A percentile compares a stretch with the other conserved stretches of the same genome.
Evolutionary conservation across 2,329 filamentous ascomycete species (phyloP).

Genomic region (Claviceps lovelessii): DNA sequence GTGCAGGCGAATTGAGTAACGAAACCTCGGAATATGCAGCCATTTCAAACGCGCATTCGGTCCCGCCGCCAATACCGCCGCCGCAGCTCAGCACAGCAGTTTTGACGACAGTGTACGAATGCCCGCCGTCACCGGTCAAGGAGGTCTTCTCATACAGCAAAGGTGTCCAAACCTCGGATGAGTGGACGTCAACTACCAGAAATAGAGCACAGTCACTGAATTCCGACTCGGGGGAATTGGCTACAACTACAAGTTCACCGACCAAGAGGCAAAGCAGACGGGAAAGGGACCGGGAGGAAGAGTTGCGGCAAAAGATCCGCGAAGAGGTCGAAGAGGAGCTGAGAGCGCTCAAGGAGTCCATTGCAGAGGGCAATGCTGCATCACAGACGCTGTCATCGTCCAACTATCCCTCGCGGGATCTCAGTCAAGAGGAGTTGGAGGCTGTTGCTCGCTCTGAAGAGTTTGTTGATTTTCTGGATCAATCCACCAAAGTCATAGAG

Average conservation of each 20-base stretch:
- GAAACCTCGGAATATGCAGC: conserved; percentile 49
- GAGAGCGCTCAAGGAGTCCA: conserved; percentile 51
- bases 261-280: conserved; percentile 66
- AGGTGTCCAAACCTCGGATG: conserved; percentile 78
- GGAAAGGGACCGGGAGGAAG: conserved; percentile 73
- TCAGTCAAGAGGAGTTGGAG: conserved; percentile 73
- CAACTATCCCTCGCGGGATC: conserved; percentile 64
- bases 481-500: conserved; percentile 94
- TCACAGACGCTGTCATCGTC: conserved; percentile 14
- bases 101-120: conserved; percentile 67
- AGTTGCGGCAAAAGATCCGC: conserved; percentile 69
- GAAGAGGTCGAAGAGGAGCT: conserved; percentile 90
- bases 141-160: conserved; percentile 96
- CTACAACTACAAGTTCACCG: conserved; percentile 41
- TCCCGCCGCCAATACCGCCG: conserved; percentile 7
- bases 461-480: conserved; percentile 88
- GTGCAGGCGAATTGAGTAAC: conserved; percentile 65
- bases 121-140: conserved; percentile 56
- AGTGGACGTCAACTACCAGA: conserved; percentile 45
- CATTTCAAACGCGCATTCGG: conserved; percentile 27
- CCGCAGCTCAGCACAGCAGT: conserved; percentile 55
- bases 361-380: conserved; percentile 28
- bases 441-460: conserved; percentile 87
- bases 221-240: conserved; percentile 48
- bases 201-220: conserved; percentile 24